Evolutionary conservation across 495 filamentous ascomycete genomes (phyloP).

Genomic region (Xylaria intraflava): DNA sequence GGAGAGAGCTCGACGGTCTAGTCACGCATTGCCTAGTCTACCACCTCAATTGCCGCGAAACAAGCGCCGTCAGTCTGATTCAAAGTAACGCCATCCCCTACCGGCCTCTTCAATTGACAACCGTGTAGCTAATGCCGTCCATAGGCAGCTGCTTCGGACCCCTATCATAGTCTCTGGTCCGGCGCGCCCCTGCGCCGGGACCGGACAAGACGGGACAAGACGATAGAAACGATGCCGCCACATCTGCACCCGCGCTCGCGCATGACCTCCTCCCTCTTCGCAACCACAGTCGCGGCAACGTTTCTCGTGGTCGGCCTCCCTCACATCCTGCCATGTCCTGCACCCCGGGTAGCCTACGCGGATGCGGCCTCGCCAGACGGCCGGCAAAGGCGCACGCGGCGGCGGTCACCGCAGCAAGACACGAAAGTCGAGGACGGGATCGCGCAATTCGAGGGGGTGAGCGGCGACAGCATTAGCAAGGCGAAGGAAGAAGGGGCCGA

Average conservation of each 20-base stretch:
- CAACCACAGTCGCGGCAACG: constrained; percentile 81
- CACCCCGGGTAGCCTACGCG: constrained; percentile 65
- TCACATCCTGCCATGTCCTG: constrained; percentile 89
- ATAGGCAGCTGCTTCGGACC: too few species aligned
- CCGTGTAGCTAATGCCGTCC: too few species aligned
- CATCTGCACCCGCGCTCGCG: constrained; percentile 89
- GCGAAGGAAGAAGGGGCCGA: neutral
- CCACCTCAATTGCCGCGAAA: too few species aligned
- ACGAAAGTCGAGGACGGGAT: constrained; percentile 34
- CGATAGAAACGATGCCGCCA: constrained; percentile 67
- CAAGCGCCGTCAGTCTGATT: too few species aligned
- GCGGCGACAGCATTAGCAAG: constrained; percentile 11
- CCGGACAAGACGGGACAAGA: too few species aligned
- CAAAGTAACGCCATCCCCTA: too few species aligned
- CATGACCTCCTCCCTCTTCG: constrained; percentile 86
- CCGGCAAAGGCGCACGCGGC: constrained; percentile 33
- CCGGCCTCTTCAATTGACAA: too few species aligned
- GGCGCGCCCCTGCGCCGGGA: too few species aligned
- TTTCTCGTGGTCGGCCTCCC: constrained; percentile 89
- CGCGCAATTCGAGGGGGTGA: constrained; percentile 24
- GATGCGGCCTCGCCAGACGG: constrained; percentile 53
- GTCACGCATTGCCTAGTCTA: too few species aligned
- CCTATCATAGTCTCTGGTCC: too few species aligned
- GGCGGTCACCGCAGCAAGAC: constrained; percentile 18
- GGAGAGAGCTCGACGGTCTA: too few species aligned